phyloP scores from a whole-genome alignment of 805 yeast species.

The Starmerella riodocensis region DNA sequence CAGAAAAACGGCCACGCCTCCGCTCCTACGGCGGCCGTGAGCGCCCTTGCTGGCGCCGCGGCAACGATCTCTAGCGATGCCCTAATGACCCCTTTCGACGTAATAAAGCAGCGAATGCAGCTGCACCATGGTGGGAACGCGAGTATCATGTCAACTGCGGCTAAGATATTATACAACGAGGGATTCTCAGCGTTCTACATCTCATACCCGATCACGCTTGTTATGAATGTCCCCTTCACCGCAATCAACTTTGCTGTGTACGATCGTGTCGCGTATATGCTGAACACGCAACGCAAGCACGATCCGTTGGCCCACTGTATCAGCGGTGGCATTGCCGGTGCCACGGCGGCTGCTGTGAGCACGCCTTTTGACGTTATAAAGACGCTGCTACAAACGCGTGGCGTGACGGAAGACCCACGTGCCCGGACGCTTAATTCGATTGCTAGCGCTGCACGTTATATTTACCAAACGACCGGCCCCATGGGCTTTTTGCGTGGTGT shows the following conservation, averaged over 20 bases:
- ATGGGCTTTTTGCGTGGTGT: conserved; percentile 70
- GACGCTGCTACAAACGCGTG: conserved; percentile 75
- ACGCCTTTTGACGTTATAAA: conserved; percentile 87
- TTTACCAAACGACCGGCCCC: conserved; percentile 36
- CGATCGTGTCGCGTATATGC: conserved; percentile 62
- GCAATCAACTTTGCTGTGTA: conserved; percentile 88
- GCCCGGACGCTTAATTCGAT: conserved; percentile 54
- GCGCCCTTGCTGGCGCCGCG: conserved; percentile 76
- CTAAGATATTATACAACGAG: conserved; percentile 27
- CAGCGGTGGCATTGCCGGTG: conserved; percentile 90
- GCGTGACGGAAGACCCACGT: conserved; percentile 25
- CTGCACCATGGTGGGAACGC: conserved; percentile 23
- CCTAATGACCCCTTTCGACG: conserved; percentile 94
- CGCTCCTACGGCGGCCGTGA: conserved; percentile 59
- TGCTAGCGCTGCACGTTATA: conserved; percentile 52
- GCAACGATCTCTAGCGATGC: conserved; percentile 93
- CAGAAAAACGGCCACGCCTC: conserved; percentile 32
- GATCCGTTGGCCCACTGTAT: conserved; percentile 88
- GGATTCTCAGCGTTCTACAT: conserved; percentile 67
- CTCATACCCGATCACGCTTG: conserved; percentile 85
- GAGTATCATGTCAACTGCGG: conserved; percentile 23
- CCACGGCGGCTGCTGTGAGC: conserved; percentile 85
- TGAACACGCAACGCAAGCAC: conserved; percentile 63
- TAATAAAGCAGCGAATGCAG: conserved; percentile 92
- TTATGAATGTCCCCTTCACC: conserved; percentile 88